Percentiles rank a stretch among this genome's conserved stretches.
Evolutionary conservation across 352 stramenopile genomes (phyloP).

Genomic region (Globisporangium okanoganense): DNA sequence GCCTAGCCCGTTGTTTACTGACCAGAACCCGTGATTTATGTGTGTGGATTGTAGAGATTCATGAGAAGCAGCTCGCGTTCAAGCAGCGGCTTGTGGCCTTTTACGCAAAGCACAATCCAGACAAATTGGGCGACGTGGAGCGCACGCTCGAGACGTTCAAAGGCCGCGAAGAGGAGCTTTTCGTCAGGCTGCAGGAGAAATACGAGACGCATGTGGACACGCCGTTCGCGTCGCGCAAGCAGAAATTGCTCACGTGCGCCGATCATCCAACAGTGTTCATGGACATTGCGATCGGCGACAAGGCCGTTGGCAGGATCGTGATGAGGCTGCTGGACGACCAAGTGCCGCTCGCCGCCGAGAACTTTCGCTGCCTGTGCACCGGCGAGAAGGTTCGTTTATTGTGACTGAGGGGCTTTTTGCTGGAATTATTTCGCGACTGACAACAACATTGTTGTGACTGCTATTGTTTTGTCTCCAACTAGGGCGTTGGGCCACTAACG

Average conservation of each 20-base stretch:
- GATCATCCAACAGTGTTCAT: constrained; percentile 93
- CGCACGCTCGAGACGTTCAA: constrained; percentile 51
- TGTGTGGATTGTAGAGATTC: background rate
- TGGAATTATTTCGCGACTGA: too few relatives aligned
- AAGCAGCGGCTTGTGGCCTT: constrained; percentile 48
- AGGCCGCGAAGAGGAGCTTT: constrained; percentile 62
- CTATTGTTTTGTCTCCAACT: background rate
- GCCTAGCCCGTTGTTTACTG: background rate
- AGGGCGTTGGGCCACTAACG: constrained; percentile 21
- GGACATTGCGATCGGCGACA: constrained; percentile 88
- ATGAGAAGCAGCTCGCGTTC: constrained; percentile 15
- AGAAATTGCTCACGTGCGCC: constrained; percentile 41
- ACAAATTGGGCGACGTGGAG: constrained; percentile 47
- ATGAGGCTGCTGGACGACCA: constrained; percentile 94
- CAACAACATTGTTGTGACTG: background rate
- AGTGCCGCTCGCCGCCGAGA: constrained; percentile 93
- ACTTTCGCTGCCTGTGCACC: constrained; percentile 89
- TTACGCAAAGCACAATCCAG: constrained; percentile 68
- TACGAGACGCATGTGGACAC: constrained; percentile 35
- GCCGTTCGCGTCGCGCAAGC: constrained; percentile 40
- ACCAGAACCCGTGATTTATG: background rate
- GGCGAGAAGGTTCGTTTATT: constrained; percentile 58
- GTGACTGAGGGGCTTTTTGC: too few relatives aligned
- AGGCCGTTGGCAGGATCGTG: constrained; percentile 87
- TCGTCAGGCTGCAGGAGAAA: constrained; percentile 60